These are phyloP conservation scores for Speleostelium caveatum DNA, from an alignment of 78 protist species.

Conservation along the genomic window DNA sequence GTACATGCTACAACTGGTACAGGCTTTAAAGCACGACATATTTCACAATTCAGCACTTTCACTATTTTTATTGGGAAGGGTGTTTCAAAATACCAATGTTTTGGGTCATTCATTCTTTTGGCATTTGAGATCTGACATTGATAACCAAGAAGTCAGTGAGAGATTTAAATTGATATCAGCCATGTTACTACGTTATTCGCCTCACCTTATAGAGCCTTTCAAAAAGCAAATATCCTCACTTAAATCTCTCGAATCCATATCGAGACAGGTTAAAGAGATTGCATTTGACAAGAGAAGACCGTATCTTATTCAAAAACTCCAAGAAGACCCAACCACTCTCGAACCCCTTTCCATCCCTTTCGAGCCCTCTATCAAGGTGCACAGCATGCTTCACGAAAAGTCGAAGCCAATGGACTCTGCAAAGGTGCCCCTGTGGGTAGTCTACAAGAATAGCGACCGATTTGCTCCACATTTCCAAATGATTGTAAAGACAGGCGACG, in stretches of 20 bases:
- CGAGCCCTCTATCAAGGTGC: slow-evolving; percentile 45
- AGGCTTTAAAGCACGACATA: slow-evolving; percentile 91
- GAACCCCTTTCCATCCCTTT: slow-evolving; percentile 17
- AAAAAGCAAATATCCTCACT: slow-evolving; percentile 27
- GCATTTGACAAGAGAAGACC: slow-evolving; percentile 51
- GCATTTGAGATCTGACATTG: slow-evolving; percentile 85
- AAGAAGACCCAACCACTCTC: not conserved
- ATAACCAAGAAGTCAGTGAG: slow-evolving; percentile 74
- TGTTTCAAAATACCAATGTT: slow-evolving; percentile 29
- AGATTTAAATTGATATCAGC: slow-evolving; percentile 44
- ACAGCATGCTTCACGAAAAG: slow-evolving; percentile 56
- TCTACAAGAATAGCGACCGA: slow-evolving; percentile 87
- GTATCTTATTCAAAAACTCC: slow-evolving; percentile 13
- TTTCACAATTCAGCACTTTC: slow-evolving; percentile 85
- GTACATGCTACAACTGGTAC: slow-evolving; percentile 91
- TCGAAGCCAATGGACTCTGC: slow-evolving; percentile 95
- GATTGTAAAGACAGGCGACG: slow-evolving; percentile 96
- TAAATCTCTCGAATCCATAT: slow-evolving; percentile 6
- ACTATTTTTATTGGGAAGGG: slow-evolving; percentile 82
- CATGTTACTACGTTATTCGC: slow-evolving; percentile 36
- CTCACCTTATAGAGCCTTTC: slow-evolving; percentile 27
- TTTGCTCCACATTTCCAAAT: slow-evolving; percentile 49
- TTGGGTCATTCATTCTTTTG: slow-evolving; percentile 80
- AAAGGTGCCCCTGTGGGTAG: slow-evolving; percentile 95
- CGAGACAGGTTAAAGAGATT: slow-evolving; percentile 19